These are phyloP conservation scores for Leccinum pallidistipes DNA, from an alignment of 1,284 basidiomycete genomes.

Conservation along the genomic window DNA sequence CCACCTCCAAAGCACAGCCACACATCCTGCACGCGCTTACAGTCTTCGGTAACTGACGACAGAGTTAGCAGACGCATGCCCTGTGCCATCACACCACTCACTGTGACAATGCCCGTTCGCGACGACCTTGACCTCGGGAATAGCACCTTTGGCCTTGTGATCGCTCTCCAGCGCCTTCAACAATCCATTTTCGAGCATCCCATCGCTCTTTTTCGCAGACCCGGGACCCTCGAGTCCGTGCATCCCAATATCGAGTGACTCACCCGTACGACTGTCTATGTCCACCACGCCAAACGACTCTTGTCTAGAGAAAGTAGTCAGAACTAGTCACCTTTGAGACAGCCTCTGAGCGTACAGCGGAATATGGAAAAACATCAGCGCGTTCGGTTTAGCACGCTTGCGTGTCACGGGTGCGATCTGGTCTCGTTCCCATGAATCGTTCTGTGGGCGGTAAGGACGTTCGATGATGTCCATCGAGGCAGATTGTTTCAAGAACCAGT, in stretches of 20 bases:
- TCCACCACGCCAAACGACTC: slow-evolving; percentile 65
- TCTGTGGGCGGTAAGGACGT: slow-evolving; percentile 80
- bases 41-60: slow-evolving; percentile 78
- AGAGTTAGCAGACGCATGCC: slow-evolving; percentile 14
- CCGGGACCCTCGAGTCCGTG: slow-evolving; percentile 61
- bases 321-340: slow-evolving; percentile 4
- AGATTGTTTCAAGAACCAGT: slow-evolving; percentile 87
- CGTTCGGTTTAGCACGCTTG: slow-evolving; percentile 85
- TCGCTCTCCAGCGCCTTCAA: slow-evolving; percentile 66
- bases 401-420: slow-evolving; percentile 55
- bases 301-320: slow-evolving; percentile 40
- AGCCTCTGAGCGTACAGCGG: slow-evolving; percentile 63
- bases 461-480: slow-evolving; percentile 67
- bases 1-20: slow-evolving; percentile 98
- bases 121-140: slow-evolving; percentile 77
- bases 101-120: slow-evolving; percentile 88
- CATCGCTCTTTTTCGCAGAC: slow-evolving; percentile 68
- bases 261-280: slow-evolving; percentile 52
- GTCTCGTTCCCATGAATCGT: slow-evolving; percentile 57
- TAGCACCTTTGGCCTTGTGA: slow-evolving; percentile 48
- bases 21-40: slow-evolving; percentile 77
- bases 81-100: slow-evolving; percentile 34
- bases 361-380: slow-evolving; percentile 95
- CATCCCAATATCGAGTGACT: slow-evolving; percentile 65
- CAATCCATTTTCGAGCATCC: slow-evolving; percentile 81